Conservation (phyloP, 2,329 filamentous ascomycete genomes). For the Penicillium sp. region DNA sequence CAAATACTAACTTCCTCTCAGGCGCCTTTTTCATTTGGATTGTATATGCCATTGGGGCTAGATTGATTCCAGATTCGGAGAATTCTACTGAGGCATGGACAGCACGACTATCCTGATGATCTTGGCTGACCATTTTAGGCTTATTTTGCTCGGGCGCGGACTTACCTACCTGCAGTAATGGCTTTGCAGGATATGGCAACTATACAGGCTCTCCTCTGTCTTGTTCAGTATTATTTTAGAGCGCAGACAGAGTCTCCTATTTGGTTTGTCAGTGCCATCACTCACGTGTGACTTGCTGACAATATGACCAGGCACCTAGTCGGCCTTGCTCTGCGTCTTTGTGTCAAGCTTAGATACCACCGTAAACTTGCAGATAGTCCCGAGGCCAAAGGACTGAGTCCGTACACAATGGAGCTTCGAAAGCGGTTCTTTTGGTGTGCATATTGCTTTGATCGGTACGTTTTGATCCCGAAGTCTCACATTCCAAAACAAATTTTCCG, state of each 20-base stretch:
- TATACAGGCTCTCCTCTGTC: constrained; percentile 18
- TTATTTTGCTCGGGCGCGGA: constrained; percentile 20
- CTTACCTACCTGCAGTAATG: constrained; percentile 19
- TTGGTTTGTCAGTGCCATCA: constrained; percentile 6
- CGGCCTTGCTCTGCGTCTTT: constrained; percentile 17
- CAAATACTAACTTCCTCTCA: background rate
- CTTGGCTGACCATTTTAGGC: constrained; percentile 9
- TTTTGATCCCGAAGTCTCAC: background rate
- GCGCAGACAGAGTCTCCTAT: constrained; percentile 16
- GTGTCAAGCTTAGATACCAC: constrained; percentile 19
- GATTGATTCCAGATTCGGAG: constrained; percentile 18
- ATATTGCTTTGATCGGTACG: constrained; percentile 22
- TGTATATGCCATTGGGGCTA: constrained; percentile 20
- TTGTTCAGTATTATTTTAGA: constrained; percentile 20
- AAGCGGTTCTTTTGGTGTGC: constrained; percentile 25
- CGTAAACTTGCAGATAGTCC: constrained; percentile 7
- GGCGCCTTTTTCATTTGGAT: constrained; percentile 23
- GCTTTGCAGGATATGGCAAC: constrained; percentile 15
- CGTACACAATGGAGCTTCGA: constrained; percentile 17
- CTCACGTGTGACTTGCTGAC: background rate
- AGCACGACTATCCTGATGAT: background rate
- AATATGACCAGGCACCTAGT: constrained; percentile 13
- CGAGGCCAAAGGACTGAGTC: background rate
- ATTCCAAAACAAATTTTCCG: background rate
- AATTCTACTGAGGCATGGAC: constrained; percentile 14